Evolutionary conservation across 306 rosid genomes (phyloP).

Genomic region (Datisca glomerata): DNA sequence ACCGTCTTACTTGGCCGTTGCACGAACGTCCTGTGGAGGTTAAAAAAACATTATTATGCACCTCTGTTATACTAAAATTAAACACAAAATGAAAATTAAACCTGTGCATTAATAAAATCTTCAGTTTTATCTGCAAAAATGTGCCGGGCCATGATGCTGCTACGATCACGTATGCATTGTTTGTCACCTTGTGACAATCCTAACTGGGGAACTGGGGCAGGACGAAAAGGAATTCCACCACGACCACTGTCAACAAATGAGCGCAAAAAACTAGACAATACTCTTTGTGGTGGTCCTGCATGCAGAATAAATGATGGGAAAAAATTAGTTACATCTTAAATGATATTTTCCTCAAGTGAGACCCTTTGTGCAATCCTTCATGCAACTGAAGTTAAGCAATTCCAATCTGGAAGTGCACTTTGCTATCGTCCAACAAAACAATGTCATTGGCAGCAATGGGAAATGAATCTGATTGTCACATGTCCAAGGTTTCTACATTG

Average conservation of each 20-base stretch:
- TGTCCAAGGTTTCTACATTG: no score
- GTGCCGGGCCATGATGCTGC: conserved; percentile 99
- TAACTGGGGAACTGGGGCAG: conserved; percentile 66
- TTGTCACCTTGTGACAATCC: conserved; percentile 95
- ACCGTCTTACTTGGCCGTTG: no score
- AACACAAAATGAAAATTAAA: conserved; percentile 18
- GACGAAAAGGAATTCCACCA: conserved; percentile 81
- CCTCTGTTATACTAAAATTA: no score
- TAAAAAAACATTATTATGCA: no score
- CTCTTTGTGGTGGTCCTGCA: conserved; percentile 92
- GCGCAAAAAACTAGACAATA: conserved; percentile 80
- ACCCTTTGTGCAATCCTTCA: no score
- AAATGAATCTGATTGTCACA: no score
- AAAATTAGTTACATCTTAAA: not conserved
- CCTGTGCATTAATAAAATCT: conserved; percentile 89
- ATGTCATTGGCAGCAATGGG: no score
- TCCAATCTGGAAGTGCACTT: no score
- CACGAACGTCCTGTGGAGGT: no score
- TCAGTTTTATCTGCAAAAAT: conserved; percentile 89
- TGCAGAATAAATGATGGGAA: conserved; percentile 3
- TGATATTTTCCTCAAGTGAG: no score
- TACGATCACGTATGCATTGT: conserved; percentile 87
- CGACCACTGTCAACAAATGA: conserved; percentile 86
- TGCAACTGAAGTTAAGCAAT: no score
- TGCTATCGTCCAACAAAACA: no score